Percentiles rank a stretch among this genome's conserved stretches.
Evolutionary conservation across 1,284 basidiomycete species (phyloP).

Genomic region (Boletellus deceptivus): DNA sequence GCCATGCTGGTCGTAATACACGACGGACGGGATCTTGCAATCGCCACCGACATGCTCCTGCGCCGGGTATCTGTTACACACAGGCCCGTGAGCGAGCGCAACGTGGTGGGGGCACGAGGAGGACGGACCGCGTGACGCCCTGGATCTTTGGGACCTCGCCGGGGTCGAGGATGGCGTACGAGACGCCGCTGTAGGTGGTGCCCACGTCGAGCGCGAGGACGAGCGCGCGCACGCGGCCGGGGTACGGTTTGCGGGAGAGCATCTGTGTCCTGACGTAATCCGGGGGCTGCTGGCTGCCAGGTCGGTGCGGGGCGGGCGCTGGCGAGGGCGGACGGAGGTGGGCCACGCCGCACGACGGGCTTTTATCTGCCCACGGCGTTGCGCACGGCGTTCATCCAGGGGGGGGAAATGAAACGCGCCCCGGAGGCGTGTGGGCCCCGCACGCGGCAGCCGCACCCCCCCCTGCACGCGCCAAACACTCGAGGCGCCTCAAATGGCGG

Average conservation of each 20-base stretch:
- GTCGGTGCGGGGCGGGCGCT: too few species aligned
- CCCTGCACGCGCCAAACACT: constrained; percentile 27
- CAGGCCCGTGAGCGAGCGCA: constrained; percentile 1
- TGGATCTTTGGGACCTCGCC: constrained; percentile 47
- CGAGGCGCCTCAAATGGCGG: constrained; percentile 26
- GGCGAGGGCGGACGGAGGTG: background rate
- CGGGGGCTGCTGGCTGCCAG: too few species aligned
- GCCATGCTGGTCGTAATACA: constrained; percentile 52
- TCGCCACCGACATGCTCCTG: constrained; percentile 42
- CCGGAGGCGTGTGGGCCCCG: background rate
- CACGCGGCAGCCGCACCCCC: constrained; percentile 22
- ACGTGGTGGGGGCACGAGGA: constrained; percentile 5
- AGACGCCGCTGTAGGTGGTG: constrained; percentile 52
- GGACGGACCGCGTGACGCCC: constrained; percentile 41
- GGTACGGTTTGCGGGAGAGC: constrained; percentile 34
- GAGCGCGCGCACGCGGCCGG: constrained; percentile 38
- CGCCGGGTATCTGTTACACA: constrained; percentile 40
- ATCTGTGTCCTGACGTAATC: constrained; percentile 13
- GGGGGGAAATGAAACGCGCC: constrained; percentile 22
- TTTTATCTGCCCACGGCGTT: constrained; percentile 32
- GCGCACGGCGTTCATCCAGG: background rate
- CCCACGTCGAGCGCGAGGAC: constrained; percentile 52
- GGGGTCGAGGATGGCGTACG: constrained; percentile 46
- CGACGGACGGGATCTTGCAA: constrained; percentile 55
- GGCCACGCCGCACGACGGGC: constrained; percentile 3